phyloP scores from a whole-genome alignment of 257 asterid species.

The Jacaranda copaia region DNA sequence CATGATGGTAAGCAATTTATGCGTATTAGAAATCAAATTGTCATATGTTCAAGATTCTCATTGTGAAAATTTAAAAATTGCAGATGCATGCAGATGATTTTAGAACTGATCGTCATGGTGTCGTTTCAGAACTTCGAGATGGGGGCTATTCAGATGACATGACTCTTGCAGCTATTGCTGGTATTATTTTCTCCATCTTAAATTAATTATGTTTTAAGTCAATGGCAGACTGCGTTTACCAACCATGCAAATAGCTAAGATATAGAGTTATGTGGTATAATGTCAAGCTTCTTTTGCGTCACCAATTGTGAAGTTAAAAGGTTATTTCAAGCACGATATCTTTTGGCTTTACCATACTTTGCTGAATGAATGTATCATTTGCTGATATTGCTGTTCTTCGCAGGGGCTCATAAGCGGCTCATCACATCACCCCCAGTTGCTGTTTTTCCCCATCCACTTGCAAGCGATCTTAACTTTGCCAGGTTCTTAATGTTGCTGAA shows the following conservation, averaged over 20 bases:
- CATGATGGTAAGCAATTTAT: conserved; percentile 81
- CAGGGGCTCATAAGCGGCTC: conserved; percentile 79
- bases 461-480: conserved; percentile 77
- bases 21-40: conserved; percentile 8
- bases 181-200: conserved; percentile 43
- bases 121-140: conserved; percentile 76
- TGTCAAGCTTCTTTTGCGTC: background rate
- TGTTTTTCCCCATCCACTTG: conserved; percentile 86
- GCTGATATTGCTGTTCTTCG: conserved; percentile 24
- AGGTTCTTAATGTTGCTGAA: conserved; percentile 48
- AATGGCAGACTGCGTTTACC: background rate
- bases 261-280: background rate
- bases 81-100: conserved; percentile 92
- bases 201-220: conserved; percentile 7
- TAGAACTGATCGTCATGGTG: conserved; percentile 68
- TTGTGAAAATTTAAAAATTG: conserved; percentile 25
- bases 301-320: background rate
- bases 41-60: conserved; percentile 33
- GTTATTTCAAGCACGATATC: background rate
- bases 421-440: conserved; percentile 88
- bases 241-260: conserved; percentile 1
- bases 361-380: conserved; percentile 7
- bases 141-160: conserved; percentile 94
- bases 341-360: background rate
- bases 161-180: conserved; percentile 88